phyloP scores from a whole-genome alignment of 192 early-diverging fungal genomes.

The Dissophora globulifera region DNA sequence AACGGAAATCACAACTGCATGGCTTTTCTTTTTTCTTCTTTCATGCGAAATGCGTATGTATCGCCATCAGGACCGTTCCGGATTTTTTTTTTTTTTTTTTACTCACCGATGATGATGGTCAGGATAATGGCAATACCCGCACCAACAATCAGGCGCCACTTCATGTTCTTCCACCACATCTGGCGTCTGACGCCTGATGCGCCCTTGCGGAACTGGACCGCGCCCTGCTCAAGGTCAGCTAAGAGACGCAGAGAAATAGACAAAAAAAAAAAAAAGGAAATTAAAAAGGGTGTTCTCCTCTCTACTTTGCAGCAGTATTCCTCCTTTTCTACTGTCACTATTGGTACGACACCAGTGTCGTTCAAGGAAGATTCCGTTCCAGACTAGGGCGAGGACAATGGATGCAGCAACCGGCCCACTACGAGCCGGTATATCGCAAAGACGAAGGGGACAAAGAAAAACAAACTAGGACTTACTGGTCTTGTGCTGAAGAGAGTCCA shows the following conservation, averaged over 20 bases:
- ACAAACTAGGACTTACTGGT: constrained; percentile 64
- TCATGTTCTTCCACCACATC: constrained; percentile 99
- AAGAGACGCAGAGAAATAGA: not conserved
- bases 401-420: no score
- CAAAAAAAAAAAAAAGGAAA: not conserved
- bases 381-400: no score
- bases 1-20: not conserved
- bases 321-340: no score
- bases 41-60: not conserved
- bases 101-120: constrained; percentile 76
- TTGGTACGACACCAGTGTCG: no score
- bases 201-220: constrained; percentile 75
- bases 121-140: constrained; percentile 80
- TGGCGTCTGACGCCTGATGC: constrained; percentile 84
- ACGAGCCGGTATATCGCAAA: no score
- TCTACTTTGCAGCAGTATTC: no score
- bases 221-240: constrained; percentile 52
- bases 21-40: not conserved
- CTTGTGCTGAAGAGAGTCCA: constrained; percentile 84
- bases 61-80: no score
- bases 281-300: not conserved
- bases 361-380: no score
- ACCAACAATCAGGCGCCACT: constrained; percentile 91
- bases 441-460: not conserved
- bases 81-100: not conserved